Conservation (phyloP, 305 asterid genomes). For the Vinca major region DNA sequence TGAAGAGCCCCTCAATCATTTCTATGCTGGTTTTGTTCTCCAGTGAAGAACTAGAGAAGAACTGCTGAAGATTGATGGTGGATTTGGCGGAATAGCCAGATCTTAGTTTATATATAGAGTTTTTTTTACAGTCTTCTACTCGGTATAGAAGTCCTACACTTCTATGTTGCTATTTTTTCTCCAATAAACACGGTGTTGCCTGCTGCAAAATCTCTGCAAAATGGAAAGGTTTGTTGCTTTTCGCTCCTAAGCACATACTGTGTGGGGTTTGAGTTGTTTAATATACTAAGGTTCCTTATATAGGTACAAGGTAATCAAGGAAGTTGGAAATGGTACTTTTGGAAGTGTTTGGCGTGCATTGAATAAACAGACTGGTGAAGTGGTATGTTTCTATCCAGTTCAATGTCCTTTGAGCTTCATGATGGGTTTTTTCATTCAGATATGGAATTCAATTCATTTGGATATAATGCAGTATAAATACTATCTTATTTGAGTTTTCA, state of each 20-base stretch:
- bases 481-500: background rate
- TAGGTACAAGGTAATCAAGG: slow-evolving; percentile 77
- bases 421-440: too few relatives aligned
- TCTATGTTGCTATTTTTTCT: slow-evolving; percentile 20
- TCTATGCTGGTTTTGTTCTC: slow-evolving; percentile 26
- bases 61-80: slow-evolving; percentile 34
- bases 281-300: slow-evolving; percentile 12
- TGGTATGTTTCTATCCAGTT: slow-evolving; percentile 40
- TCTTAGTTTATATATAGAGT: slow-evolving; percentile 23
- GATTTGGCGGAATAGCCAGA: slow-evolving; percentile 43
- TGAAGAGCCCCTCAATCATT: slow-evolving; percentile 36
- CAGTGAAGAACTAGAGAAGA: slow-evolving; percentile 21
- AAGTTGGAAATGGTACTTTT: slow-evolving; percentile 90
- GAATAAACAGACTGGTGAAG: slow-evolving; percentile 82
- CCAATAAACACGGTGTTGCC: slow-evolving; percentile 28
- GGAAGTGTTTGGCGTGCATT: slow-evolving; percentile 95
- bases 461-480: too few relatives aligned
- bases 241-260: slow-evolving; percentile 1
- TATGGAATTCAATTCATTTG: background rate
- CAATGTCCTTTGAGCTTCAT: background rate
- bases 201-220: slow-evolving; percentile 28
- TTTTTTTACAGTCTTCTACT: slow-evolving; percentile 23
- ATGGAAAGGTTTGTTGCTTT: slow-evolving; percentile 67
- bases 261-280: slow-evolving; percentile 12
- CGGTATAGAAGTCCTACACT: slow-evolving; percentile 15